Conservation (phyloP, 176 grass and related monocot genomes). For the Eragrostis nindensis region DNA sequence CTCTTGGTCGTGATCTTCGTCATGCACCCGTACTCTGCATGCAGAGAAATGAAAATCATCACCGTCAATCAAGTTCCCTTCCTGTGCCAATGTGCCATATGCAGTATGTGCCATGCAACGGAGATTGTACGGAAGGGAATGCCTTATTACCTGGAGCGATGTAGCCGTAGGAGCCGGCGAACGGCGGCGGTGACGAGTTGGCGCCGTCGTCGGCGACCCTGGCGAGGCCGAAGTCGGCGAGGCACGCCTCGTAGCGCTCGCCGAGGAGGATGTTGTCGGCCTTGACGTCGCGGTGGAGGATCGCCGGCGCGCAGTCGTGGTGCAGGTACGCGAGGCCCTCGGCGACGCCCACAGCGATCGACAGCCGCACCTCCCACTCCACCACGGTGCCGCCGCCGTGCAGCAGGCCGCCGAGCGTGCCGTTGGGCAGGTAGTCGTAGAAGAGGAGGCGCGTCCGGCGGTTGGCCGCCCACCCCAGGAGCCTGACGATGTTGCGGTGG, state of each 20-base stretch:
- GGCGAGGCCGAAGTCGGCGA: slow-evolving; percentile 91
- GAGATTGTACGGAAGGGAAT: too few species aligned
- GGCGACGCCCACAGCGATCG: slow-evolving; percentile 77
- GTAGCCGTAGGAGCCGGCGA: slow-evolving; percentile 88
- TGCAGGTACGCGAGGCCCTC: slow-evolving; percentile 87
- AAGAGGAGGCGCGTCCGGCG: slow-evolving; percentile 83
- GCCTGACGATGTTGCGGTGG: slow-evolving; percentile 88
- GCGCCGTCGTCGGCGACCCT: slow-evolving; percentile 53
- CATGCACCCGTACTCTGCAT: slow-evolving; percentile 77
- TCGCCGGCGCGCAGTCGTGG: slow-evolving; percentile 76
- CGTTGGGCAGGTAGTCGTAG: slow-evolving; percentile 88
- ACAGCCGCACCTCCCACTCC: slow-evolving; percentile 80
- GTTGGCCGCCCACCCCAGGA: slow-evolving; percentile 89
- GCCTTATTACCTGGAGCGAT: slow-evolving; percentile 83
- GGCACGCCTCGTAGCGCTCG: slow-evolving; percentile 83
- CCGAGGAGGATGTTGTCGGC: slow-evolving; percentile 90
- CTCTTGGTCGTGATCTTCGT: slow-evolving; percentile 89
- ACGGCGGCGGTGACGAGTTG: slow-evolving; percentile 60
- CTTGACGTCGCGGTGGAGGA: slow-evolving; percentile 93
- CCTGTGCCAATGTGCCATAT: too few species aligned
- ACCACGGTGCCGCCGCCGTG: slow-evolving; percentile 45
- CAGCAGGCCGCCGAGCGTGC: slow-evolving; percentile 73
- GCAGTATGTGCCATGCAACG: background rate
- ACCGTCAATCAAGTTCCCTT: background rate
- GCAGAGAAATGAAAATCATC: background rate